Evolutionary conservation across 2,329 filamentous ascomycete species (phyloP), one percentile per base, ranked within the genome.

Genomic region (Celoporthe dispersa): DNA sequence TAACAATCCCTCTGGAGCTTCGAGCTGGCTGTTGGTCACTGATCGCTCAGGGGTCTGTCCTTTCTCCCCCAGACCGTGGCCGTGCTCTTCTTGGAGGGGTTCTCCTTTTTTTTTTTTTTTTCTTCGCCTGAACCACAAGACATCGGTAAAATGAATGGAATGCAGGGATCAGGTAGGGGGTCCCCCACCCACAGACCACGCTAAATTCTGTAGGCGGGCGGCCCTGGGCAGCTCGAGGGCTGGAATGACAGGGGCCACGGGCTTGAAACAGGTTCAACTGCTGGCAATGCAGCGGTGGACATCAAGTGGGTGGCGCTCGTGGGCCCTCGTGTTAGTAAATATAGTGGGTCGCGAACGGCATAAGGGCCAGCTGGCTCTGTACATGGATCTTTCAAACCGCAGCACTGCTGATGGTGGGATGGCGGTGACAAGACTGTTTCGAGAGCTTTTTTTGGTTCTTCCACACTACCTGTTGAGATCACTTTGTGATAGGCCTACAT

Each of bases 31-130:
- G 69, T 66, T 66, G 31, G 66, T 66, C 69, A 71, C 28, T 68
- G 68, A 65, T 68, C 61, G 33, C 53, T 68, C 61, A 59, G 66
- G 67, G 64, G 64, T 68, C 53, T 35, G n/a, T 33, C 57, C 66
- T 41, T 67, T 64, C 44, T 61, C 64, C 67, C 60, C 68, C 48
- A 68, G 63, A 70, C 59, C 60, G 68, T 51, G 69, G 64, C 69
- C 60, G 60, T 63, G 60, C 60, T 63, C 25, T 63, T 63, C 25
- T 63, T 63, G 33, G 60, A 41, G 35, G 60, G 60, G 60, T 39
- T 67, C 66, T 66, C 67, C 67, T 68, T 68, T 67, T 68, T 65
- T 67, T 57, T 60, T 44, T 39, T 12, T 11, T 39, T 28, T 4
- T 35, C n/a, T 3, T 31, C 62, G 37, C 37, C 37, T 63, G 22